Evolutionary conservation across 352 stramenopile genomes (phyloP).

Genomic region (Phytophthora cryptogea): DNA sequence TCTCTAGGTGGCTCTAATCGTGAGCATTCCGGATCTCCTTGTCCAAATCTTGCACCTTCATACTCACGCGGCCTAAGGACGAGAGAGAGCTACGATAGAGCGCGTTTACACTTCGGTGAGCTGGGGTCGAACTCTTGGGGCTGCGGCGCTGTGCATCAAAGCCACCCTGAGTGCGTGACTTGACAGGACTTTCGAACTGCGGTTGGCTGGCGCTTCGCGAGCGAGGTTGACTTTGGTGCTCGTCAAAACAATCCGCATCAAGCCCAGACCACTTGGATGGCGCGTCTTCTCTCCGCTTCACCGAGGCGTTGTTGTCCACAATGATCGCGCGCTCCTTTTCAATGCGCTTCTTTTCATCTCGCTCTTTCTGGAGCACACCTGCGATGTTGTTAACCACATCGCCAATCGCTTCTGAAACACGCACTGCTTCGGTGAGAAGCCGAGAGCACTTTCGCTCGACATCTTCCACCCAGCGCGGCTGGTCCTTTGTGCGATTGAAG

Average conservation of each 20-base stretch:
- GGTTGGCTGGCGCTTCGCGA: conserved; percentile 24
- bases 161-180: conserved; percentile 28
- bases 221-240: conserved; percentile 7
- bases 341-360: conserved; percentile 41
- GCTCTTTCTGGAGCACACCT: conserved; percentile 45
- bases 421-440: conserved; percentile 56
- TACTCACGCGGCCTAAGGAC: conserved; percentile 58
- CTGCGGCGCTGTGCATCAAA: conserved; percentile 21
- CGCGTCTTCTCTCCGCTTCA: conserved; percentile 28
- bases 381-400: conserved; percentile 58
- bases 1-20: conserved; percentile 22
- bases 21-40: conserved; percentile 51
- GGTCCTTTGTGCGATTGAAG: conserved; percentile 34
- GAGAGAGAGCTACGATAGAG: conserved; percentile 57
- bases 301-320: conserved; percentile 23
- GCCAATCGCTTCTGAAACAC: conserved; percentile 58
- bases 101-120: conserved; percentile 27
- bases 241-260: conserved; percentile 22
- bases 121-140: conserved; percentile 31
- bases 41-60: conserved; percentile 75
- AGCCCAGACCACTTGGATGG: conserved; percentile 24
- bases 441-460: conserved; percentile 60
- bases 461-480: conserved; percentile 56
- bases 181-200: conserved; percentile 41
- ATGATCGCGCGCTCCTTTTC: conserved; percentile 36